Evolutionary conservation across 2,329 filamentous ascomycete species (phyloP), one percentile per base, ranked within the genome.

Genomic region (Penicillium sp.): DNA sequence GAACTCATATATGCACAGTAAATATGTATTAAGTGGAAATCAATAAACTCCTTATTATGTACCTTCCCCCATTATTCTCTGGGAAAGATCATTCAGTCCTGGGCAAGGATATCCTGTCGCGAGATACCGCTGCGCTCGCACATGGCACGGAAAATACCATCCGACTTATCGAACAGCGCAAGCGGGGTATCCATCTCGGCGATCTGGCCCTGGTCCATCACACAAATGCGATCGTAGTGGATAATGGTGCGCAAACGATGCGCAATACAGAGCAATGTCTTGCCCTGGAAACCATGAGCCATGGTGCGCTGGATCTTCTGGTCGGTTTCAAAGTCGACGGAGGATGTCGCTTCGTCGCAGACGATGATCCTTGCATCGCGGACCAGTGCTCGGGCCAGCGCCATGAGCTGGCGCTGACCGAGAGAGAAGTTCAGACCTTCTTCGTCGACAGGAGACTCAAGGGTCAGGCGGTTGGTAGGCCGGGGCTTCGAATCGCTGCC

Each of bases 391-490:
- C 94, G 87, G 0, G 92, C 92, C 1, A 99, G 82, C 1, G 94
- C 94, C 89, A 97, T 96, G 47, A 97, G 84, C 74, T 97, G 94
- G 3, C 94, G 86, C 76, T 97, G 93, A 6, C 93, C 93, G 9
- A 97, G 86, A 0, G 91, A 96, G 79, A 96, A 97, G 75, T 97
- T 97, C 58, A 96, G 82, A 0, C 94, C 94, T 76, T 97, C 93
- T 70, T 97, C 94, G 65, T 97, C 92, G 2, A 97, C 93, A 2
- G 85, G 69, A 15, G 84, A 88, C 74, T 97, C 93, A 22, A 99
- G 87, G 61, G 56, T 64, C 1, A 65, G 56, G 1, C 53, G 49
- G 18, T 58, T 64, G 18, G 22, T 23, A 8, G 45, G 49, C 12
- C 53, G 60, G 23, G 57, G 33, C 26, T 91, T 86, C 57, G 62